phyloP scores from a whole-genome alignment of 2,329 filamentous ascomycete species.

The Davidsoniella neocaledoniae region DNA sequence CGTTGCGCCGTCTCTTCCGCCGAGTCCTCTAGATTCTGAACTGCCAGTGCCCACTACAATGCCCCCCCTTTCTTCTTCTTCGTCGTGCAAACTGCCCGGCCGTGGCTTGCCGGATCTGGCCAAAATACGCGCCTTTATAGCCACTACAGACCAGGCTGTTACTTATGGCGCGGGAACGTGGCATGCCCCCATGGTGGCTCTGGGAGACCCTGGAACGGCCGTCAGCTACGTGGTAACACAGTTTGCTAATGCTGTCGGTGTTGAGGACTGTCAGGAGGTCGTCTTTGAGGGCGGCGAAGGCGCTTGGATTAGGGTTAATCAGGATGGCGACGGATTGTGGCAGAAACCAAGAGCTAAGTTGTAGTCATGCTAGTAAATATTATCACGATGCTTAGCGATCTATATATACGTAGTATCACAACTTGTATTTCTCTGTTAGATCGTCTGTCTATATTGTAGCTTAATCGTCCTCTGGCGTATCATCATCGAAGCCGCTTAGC shows the following conservation, averaged over 20 bases:
- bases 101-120: conserved; percentile 55
- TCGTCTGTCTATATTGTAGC: no score
- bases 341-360: neutral
- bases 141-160: conserved; percentile 62
- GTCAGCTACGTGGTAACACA: conserved; percentile 84
- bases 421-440: no score
- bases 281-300: neutral
- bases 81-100: conserved; percentile 30
- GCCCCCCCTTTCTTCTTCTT: conserved; percentile 16
- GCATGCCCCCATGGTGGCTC: conserved; percentile 89
- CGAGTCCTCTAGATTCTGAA: conserved; percentile 18
- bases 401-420: neutral
- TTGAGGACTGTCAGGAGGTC: conserved; percentile 82
- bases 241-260: conserved; percentile 64
- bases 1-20: conserved; percentile 61
- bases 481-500: conserved; percentile 9
- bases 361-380: neutral
- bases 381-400: neutral
- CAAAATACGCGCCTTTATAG: conserved; percentile 60
- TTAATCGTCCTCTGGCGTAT: neutral
- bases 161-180: conserved; percentile 87
- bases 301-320: neutral
- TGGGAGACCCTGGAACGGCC: conserved; percentile 41
- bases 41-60: conserved; percentile 6
- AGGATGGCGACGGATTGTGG: neutral